These are phyloP conservation scores for Oidiodendron maius DNA, from an alignment of 495 filamentous ascomycete species.

Conservation along the genomic window DNA sequence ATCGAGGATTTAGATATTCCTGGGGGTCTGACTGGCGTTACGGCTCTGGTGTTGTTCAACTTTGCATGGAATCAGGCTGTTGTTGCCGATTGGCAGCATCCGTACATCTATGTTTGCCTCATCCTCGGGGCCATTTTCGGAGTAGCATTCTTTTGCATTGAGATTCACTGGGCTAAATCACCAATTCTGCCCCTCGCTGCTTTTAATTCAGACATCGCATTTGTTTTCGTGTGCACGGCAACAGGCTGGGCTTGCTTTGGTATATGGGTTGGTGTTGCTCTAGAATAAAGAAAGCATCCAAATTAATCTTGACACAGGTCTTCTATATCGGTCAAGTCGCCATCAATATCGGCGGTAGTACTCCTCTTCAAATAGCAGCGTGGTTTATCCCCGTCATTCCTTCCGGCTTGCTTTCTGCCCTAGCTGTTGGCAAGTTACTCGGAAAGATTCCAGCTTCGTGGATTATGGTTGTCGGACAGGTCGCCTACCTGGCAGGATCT, in stretches of 20 bases:
- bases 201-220: conserved; percentile 42
- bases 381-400: conserved; percentile 36
- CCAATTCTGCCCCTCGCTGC: conserved; percentile 50
- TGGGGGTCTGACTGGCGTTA: conserved; percentile 45
- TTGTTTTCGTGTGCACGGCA: conserved; percentile 48
- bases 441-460: conserved; percentile 33
- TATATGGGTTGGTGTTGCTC: no score
- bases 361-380: conserved; percentile 21
- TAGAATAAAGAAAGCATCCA: no score
- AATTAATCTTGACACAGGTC: no score
- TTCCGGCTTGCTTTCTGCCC: conserved; percentile 40
- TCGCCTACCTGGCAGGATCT: conserved; percentile 35
- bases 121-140: conserved; percentile 47
- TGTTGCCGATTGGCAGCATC: conserved; percentile 49
- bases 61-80: conserved; percentile 58
- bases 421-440: conserved; percentile 39
- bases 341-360: not conserved
- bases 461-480: conserved; percentile 45
- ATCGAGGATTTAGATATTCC: conserved; percentile 27
- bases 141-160: conserved; percentile 44
- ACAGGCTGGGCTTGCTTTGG: conserved; percentile 58
- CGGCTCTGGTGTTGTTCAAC: conserved; percentile 50
- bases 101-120: conserved; percentile 49
- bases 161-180: conserved; percentile 28
- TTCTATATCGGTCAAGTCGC: not conserved